phyloP scores from a whole-genome alignment of 495 filamentous ascomycete species.

The Podospora didyma region DNA sequence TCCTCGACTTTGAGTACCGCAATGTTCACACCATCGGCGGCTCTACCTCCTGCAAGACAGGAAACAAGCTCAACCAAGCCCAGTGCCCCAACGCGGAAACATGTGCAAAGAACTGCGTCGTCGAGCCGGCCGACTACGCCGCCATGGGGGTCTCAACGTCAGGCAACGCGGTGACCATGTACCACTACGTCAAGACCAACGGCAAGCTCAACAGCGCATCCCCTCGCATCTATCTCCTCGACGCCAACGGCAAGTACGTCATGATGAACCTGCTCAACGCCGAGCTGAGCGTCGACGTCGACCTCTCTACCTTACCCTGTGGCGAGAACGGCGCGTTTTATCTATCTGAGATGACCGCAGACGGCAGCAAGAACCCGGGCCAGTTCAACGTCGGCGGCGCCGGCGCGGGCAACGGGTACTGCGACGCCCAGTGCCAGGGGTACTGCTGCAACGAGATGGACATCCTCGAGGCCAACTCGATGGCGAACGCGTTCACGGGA shows the following conservation, averaged over 20 bases:
- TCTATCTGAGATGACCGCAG: conserved; percentile 60
- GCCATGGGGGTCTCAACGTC: conserved; percentile 39
- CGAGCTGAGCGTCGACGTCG: conserved; percentile 68
- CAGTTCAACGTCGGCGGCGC: conserved; percentile 63
- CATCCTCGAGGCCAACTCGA: conserved; percentile 66
- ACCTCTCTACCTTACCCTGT: conserved; percentile 63
- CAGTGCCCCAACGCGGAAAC: conserved; percentile 44
- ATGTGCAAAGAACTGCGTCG: conserved; percentile 45
- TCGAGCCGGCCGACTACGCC: conserved; percentile 47
- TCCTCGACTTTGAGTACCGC: conserved; percentile 48
- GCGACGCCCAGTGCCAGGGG: conserved; percentile 68
- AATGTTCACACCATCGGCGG: conserved; percentile 10
- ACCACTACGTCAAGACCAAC: conserved; percentile 48
- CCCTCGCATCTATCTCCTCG: conserved; percentile 60
- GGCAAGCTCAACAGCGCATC: conserved; percentile 46
- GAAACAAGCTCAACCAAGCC: conserved; percentile 49
- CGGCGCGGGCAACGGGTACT: conserved; percentile 71
- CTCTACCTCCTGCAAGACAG: conserved; percentile 31
- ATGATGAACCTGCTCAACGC: conserved; percentile 55
- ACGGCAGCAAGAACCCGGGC: conserved; percentile 52
- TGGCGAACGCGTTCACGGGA: conserved; percentile 56
- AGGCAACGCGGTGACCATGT: conserved; percentile 46
- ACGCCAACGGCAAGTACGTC: conserved; percentile 50
- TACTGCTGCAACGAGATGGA: conserved; percentile 74
- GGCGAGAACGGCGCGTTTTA: conserved; percentile 73